Conservation (phyloP, 257 asterid species). For the Primulina huaijiensis region DNA sequence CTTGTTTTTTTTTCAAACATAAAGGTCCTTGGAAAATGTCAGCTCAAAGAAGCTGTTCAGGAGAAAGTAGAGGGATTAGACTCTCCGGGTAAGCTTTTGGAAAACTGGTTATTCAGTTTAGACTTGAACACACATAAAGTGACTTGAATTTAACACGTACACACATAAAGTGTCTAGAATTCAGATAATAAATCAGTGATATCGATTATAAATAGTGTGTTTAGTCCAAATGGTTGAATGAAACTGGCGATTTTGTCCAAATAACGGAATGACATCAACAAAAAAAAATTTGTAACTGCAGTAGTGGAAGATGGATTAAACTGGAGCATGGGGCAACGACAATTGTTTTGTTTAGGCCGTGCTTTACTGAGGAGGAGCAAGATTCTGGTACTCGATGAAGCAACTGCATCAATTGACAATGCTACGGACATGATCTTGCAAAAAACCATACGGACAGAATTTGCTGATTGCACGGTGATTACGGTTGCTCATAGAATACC, state of each 20-base stretch:
- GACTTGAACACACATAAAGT: neutral
- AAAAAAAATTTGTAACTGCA: conserved; percentile 19
- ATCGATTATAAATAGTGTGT: neutral
- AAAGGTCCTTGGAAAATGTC: conserved; percentile 76
- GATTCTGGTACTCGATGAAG: conserved; percentile 79
- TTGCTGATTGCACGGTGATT: conserved; percentile 58
- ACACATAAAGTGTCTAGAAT: neutral
- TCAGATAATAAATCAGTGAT: neutral
- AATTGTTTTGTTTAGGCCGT: conserved; percentile 80
- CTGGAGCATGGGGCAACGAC: conserved; percentile 95
- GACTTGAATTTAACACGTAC: neutral
- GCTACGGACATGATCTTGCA: conserved; percentile 72
- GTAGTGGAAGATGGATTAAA: conserved; percentile 89
- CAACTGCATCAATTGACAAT: conserved; percentile 87
- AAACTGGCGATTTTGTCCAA: neutral
- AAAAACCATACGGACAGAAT: conserved; percentile 66
- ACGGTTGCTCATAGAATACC: conserved; percentile 89
- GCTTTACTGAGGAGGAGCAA: conserved; percentile 59
- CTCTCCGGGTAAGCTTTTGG: conserved; percentile 52
- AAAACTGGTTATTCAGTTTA: neutral
- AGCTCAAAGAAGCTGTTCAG: conserved; percentile 55
- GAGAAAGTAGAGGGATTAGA: conserved; percentile 59
- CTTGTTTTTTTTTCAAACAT: conserved; percentile 12
- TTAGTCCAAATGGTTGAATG: neutral
- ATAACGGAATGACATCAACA: neutral